Conservation (phyloP, 78 protist genomes). For the Dictyostelium purpureum region DNA sequence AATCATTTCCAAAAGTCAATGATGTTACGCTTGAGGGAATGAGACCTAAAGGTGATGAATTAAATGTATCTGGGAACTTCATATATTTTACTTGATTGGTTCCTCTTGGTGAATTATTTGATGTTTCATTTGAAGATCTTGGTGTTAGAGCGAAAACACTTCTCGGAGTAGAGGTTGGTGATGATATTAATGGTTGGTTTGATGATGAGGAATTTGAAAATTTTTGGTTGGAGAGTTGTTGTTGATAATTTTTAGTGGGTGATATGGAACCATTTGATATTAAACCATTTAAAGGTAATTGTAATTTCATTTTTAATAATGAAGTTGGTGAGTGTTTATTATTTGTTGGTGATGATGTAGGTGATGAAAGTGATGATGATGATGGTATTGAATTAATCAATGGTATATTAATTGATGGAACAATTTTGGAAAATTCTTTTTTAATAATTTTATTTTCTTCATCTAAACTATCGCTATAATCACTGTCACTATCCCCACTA, state of each 20-base stretch:
- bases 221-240: too few species aligned
- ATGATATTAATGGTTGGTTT: not conserved
- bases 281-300: too few species aligned
- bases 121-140: not conserved
- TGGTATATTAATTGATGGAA: not conserved
- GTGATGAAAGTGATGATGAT: not conserved
- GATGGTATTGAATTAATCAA: not conserved
- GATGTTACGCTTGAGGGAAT: not conserved
- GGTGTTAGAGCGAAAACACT: not conserved
- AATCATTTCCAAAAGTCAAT: not conserved
- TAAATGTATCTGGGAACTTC: constrained; percentile 5
- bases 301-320: too few species aligned
- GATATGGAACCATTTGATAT: too few species aligned
- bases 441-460: not conserved
- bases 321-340: not conserved
- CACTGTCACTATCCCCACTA: not conserved
- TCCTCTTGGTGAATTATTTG: constrained; percentile 3
- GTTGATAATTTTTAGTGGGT: too few species aligned
- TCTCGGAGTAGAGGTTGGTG: not conserved
- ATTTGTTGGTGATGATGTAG: not conserved
- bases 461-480: not conserved
- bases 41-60: not conserved
- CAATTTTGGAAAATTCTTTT: too few species aligned
- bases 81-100: not conserved
- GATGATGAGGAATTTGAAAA: too few species aligned